These are phyloP conservation scores for Myriangium duriaei DNA, from an alignment of 2,329 filamentous ascomycete genomes.

Conservation along the genomic window DNA sequence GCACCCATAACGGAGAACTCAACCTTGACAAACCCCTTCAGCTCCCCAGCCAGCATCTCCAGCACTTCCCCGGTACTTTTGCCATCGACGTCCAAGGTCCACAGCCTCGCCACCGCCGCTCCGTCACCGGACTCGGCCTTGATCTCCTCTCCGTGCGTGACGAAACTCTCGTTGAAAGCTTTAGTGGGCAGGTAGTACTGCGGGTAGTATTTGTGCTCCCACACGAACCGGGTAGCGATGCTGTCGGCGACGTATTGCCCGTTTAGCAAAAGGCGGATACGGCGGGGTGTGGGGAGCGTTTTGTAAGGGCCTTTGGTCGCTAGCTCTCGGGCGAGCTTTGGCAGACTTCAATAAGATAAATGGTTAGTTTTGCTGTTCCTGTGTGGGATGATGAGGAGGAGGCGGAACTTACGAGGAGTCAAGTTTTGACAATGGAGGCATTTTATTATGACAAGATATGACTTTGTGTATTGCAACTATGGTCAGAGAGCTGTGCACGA, in stretches of 20 bases:
- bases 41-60: constrained; percentile 9
- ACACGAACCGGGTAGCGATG: constrained; percentile 23
- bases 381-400: background rate
- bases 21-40: constrained; percentile 11
- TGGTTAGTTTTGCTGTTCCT: too few species aligned
- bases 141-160: constrained; percentile 15
- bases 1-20: constrained; percentile 11
- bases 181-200: constrained; percentile 25
- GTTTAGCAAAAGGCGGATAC: constrained; percentile 22
- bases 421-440: background rate
- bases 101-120: constrained; percentile 15
- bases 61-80: constrained; percentile 24
- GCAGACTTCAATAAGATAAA: too few species aligned
- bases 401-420: background rate
- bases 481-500: too few species aligned
- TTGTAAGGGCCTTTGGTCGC: constrained; percentile 27
- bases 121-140: constrained; percentile 11
- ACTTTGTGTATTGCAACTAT: too few species aligned
- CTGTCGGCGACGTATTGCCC: constrained; percentile 24
- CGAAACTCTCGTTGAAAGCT: constrained; percentile 9
- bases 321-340: constrained; percentile 29
- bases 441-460: too few species aligned
- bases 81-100: constrained; percentile 14
- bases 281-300: constrained; percentile 19
- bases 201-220: constrained; percentile 37